Evolutionary conservation across 192 early-diverging fungal genomes (phyloP), one percentile per base, ranked within the genome.

Genomic region (Helicostylum pulchrum): DNA sequence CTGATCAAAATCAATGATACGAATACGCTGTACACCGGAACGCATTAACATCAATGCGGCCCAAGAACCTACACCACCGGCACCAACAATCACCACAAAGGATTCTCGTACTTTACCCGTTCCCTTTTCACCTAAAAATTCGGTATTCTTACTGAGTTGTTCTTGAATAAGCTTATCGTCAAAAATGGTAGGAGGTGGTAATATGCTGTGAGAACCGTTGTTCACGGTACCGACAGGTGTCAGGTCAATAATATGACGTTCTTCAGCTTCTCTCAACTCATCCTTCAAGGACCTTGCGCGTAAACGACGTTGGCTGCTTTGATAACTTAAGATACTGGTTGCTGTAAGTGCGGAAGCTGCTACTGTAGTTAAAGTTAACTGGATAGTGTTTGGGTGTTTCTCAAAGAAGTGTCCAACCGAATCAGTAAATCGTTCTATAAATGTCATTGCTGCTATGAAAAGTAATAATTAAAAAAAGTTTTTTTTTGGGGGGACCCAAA

Each of bases 1-100:
- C 76, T 97, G 94, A 77, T 99, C 97, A 78, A 99, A 99, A 61
- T 99, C 97, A 55, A 99, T 94, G 34, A 99, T 72, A 17, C 95
- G 85, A 39, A 99, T 77, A 30, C 80, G 81, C 62, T 87, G 86
- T 1, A 97, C 90, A 20, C 96, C 97, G 14, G 92, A 88, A 49
- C 95, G 82, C 56, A 94, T 64, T 11, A 99, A 81, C 94, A 99
- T 94, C 45, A 93, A 78, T 4, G 95, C 94, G 30, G 93, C 85
- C 85, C 88, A 88, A 48, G 87, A 88, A 43, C 95, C 96, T 3
- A 99, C 97, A 6, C 97, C 97, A 15, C 97, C 97, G 5, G 92
- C 85, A 39, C 97, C 97, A 11, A 99, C 94, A 36, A 99, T 91
- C 59, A 99, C 76, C 1, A 99, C 94, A 77, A 94, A 95, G 8